These are phyloP conservation scores for Cryptosporidium muris DNA, from an alignment of 169 alveolate genomes.

Conservation along the genomic window DNA sequence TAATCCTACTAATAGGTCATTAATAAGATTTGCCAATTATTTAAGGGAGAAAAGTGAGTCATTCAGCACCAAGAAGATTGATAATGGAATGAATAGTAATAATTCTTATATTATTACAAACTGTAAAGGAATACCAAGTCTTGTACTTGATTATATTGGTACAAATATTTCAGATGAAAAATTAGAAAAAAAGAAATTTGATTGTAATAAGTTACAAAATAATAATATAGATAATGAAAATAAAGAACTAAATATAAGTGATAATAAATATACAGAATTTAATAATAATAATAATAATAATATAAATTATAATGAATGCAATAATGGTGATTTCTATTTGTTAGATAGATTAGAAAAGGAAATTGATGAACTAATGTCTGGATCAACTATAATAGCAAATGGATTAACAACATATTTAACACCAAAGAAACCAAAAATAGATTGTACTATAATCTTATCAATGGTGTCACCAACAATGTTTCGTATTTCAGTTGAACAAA, in stretches of 20 bases:
- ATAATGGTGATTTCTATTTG: not conserved
- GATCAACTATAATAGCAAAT: constrained; percentile 50
- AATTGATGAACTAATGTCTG: not conserved
- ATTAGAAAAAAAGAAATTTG: not conserved
- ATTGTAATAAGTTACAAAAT: not conserved
- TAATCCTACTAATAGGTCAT: constrained; percentile 37
- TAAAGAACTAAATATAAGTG: not conserved
- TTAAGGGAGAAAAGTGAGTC: constrained; percentile 9
- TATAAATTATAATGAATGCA: not conserved
- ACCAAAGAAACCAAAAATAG: constrained; percentile 14
- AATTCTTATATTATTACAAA: constrained; percentile 7
- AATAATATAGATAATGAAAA: constrained; percentile 27
- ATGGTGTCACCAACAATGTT: constrained; percentile 65
- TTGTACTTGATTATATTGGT: constrained; percentile 12
- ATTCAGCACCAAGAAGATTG: too few relatives aligned
- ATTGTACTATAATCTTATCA: constrained; percentile 45
- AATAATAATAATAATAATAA: constrained; percentile 11
- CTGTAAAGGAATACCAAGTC: constrained; percentile 12
- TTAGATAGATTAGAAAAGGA: constrained; percentile 37
- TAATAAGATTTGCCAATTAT: constrained; percentile 40
- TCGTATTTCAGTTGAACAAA: constrained; percentile 50
- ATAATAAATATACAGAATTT: not conserved
- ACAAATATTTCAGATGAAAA: not conserved
- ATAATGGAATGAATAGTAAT: not conserved
- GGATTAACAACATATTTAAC: constrained; percentile 23